Evolutionary conservation across 345 rosid species (phyloP), one percentile per base, ranked within the genome.

Genomic region (Isatis tinctoria): DNA sequence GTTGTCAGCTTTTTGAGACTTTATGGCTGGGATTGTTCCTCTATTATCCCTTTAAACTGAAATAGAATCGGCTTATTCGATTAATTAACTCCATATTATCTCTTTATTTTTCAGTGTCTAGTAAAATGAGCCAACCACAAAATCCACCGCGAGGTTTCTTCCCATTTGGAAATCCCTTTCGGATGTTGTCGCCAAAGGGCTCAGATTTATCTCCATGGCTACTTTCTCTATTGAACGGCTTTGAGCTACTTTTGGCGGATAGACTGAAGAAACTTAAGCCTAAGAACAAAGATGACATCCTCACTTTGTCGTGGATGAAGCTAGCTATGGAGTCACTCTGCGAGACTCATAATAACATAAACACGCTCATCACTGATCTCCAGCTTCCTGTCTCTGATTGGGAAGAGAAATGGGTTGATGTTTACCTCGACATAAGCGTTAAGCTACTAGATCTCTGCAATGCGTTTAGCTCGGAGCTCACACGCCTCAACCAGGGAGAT

Each of bases 361-460:
- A 93, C 61, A 71, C 74, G 5, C 86, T 93, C 28, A 88, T 89
- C 59, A 83, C 96, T 7, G 87, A 79, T 45, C 94, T 93, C 45
- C 92, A 89, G 67, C 89, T 91, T 32, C 98, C 96, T 39, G 88
- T 93, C 26, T 77, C 83, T 51, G 89, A 87, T 67, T 93, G 98
- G 98, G 96, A 91, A 43, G 96, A 87, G 69, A 86, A 91, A 54
- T 93, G 98, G 98, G 86, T 93, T 45, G 95, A 89, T 72, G 86
- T 91, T 37, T 93, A 93, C 84, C 78, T 93, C 57, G 93, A 93
- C 79, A 80, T 93, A 49, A 93, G 96, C 16, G 91, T 88, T 73
- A 93, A 88, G 82, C 59, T 93, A 77, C 91, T 93, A 44, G 98
- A 93, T 72, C 83, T 93, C 24, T 86, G 93, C 69, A 87, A 74